Conservation (phyloP, 1,284 basidiomycete species). For the Flammula alnicola region DNA sequence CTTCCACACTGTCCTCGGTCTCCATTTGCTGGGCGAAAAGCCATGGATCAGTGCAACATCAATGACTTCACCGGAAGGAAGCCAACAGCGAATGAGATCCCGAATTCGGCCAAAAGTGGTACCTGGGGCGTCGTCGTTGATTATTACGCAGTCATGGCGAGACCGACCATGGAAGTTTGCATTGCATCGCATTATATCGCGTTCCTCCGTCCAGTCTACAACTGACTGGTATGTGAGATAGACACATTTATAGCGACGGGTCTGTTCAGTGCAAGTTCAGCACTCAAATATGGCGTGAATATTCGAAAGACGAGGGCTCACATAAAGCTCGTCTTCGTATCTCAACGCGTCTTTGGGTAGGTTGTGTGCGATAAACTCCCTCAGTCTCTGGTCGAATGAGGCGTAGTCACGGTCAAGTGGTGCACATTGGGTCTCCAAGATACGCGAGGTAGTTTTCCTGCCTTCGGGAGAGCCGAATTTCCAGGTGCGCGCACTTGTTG, state of each 20-base stretch:
- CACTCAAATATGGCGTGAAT: background rate
- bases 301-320: slow-evolving; percentile 2
- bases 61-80: slow-evolving; percentile 23
- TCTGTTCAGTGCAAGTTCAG: slow-evolving; percentile 13
- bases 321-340: slow-evolving; percentile 21
- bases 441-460: slow-evolving; percentile 3
- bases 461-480: slow-evolving; percentile 17
- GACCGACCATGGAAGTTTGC: slow-evolving; percentile 22
- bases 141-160: slow-evolving; percentile 28
- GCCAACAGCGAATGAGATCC: slow-evolving; percentile 18
- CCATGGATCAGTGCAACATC: slow-evolving; percentile 27
- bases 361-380: slow-evolving; percentile 19
- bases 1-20: slow-evolving; percentile 28
- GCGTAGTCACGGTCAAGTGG: slow-evolving; percentile 14
- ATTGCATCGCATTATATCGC: slow-evolving; percentile 31
- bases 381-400: slow-evolving; percentile 17
- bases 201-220: slow-evolving; percentile 27
- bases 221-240: slow-evolving; percentile 29
- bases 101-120: slow-evolving; percentile 21
- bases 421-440: slow-evolving; percentile 9
- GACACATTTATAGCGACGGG: slow-evolving; percentile 27
- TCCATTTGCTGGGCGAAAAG: slow-evolving; percentile 26
- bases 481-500: slow-evolving; percentile 6
- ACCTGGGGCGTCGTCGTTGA: slow-evolving; percentile 24
- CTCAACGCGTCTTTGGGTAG: slow-evolving; percentile 19